Evolutionary conservation across 2,329 filamentous ascomycete species (phyloP).

Genomic region (Aspergillus neoniger): DNA sequence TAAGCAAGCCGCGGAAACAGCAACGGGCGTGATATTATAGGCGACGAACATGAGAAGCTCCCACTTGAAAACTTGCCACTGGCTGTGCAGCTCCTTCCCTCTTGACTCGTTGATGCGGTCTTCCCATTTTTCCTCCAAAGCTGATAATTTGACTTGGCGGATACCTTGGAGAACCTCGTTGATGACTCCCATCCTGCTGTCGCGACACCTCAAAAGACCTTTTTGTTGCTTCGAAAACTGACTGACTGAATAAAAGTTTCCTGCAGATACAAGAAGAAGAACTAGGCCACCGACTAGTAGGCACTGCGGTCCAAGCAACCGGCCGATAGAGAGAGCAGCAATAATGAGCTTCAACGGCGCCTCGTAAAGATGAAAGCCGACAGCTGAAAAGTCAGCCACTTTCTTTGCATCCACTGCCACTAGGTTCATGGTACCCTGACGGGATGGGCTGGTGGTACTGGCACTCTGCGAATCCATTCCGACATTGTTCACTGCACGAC

Average conservation of each 20-base stretch:
- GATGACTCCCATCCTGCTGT: neutral
- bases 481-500: neutral
- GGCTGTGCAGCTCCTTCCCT: neutral
- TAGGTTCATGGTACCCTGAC: slow-evolving; percentile 2
- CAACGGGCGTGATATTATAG: neutral
- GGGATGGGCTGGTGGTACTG: neutral
- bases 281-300: neutral
- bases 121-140: slow-evolving; percentile 1
- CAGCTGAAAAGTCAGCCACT: slow-evolving; percentile 2
- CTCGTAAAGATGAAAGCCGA: neutral
- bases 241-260: neutral
- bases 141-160: slow-evolving; percentile 3
- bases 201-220: neutral
- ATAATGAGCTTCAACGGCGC: neutral
- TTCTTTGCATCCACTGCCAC: slow-evolving; percentile 6
- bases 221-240: neutral
- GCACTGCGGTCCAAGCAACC: neutral
- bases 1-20: slow-evolving; percentile 2
- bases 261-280: neutral
- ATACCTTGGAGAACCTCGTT: slow-evolving; percentile 1
- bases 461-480: neutral
- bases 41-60: slow-evolving; percentile 8
- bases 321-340: neutral
- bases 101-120: slow-evolving; percentile 1
- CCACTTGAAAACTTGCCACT: slow-evolving; percentile 6